Percentiles rank a stretch among this genome's conserved stretches.
Evolutionary conservation across 1,139 yeast species (phyloP).

Genomic region (Yamadazyma spencermartinsiae): DNA sequence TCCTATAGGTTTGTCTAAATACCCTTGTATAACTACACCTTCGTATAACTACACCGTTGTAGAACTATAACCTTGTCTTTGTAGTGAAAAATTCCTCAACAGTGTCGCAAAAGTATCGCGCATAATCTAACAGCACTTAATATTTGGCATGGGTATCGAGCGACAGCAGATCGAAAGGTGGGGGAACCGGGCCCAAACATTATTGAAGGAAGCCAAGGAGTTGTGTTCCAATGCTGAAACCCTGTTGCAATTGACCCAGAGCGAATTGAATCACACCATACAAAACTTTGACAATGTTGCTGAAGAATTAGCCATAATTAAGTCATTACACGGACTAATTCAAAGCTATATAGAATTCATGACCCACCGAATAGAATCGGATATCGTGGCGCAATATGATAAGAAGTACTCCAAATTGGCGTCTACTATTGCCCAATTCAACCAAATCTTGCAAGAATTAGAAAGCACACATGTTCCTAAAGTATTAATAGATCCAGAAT

Average conservation of each 20-base stretch:
- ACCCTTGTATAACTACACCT: too few species aligned
- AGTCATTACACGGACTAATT: constrained; percentile 18
- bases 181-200: constrained; percentile 31
- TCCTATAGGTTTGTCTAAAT: too few species aligned
- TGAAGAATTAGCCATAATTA: constrained; percentile 21
- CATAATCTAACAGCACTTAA: too few species aligned
- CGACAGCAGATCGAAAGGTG: constrained; percentile 17
- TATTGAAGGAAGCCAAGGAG: constrained; percentile 32
- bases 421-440: constrained; percentile 27
- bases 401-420: constrained; percentile 15
- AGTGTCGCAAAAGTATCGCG: too few species aligned
- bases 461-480: constrained; percentile 30
- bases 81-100: too few species aligned
- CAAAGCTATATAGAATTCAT: constrained; percentile 11
- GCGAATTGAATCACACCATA: constrained; percentile 26
- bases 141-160: constrained; percentile 1
- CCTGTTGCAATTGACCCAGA: constrained; percentile 26
- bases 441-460: constrained; percentile 26
- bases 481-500: constrained; percentile 19
- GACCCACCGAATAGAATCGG: constrained; percentile 12
- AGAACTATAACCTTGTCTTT: too few species aligned
- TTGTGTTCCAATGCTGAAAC: constrained; percentile 35
- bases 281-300: constrained; percentile 23
- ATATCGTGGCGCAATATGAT: constrained; percentile 16
- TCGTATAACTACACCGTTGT: too few species aligned